Evolutionary conservation across 202 grass and related monocot species (phyloP).

Genomic region (Panicum virgatum): DNA sequence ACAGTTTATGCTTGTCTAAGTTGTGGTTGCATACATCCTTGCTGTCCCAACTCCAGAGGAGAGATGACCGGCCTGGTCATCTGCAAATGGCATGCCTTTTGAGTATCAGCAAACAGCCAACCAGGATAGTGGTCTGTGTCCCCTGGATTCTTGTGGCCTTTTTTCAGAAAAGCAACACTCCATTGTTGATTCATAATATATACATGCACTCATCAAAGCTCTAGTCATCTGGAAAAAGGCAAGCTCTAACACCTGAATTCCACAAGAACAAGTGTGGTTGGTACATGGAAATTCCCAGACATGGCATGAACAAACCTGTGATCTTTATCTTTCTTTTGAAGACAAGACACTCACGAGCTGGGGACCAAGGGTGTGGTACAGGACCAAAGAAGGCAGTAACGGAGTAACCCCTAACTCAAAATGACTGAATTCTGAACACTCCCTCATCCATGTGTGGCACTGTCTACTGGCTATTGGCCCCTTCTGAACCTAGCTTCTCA

Average conservation of each 20-base stretch:
- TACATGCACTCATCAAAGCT: background rate
- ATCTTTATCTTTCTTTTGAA: background rate
- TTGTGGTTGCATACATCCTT: background rate
- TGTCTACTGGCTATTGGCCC: background rate
- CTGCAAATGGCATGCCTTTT: constrained; percentile 30
- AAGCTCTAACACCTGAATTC: background rate
- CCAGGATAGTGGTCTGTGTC: background rate
- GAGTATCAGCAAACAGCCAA: background rate
- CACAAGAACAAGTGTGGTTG: background rate
- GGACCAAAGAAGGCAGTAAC: background rate
- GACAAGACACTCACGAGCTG: background rate
- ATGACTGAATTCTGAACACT: background rate
- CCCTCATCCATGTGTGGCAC: background rate
- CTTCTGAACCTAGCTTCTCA: too few species aligned
- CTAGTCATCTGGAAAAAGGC: background rate
- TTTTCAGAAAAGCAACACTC: background rate
- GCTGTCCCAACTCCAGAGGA: too few species aligned
- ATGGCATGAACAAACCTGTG: background rate
- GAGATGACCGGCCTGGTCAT: background rate
- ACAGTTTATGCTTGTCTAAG: background rate
- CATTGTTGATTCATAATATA: too few species aligned
- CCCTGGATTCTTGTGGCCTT: constrained; percentile 1
- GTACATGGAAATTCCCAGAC: background rate
- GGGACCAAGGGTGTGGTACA: background rate
- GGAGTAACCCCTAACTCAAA: background rate